A percentile compares a stretch with the other conserved stretches of the same genome.
Conservation (phyloP, 2,329 filamentous ascomycete genomes). For the Colletotrichum nymphaeae region DNA sequence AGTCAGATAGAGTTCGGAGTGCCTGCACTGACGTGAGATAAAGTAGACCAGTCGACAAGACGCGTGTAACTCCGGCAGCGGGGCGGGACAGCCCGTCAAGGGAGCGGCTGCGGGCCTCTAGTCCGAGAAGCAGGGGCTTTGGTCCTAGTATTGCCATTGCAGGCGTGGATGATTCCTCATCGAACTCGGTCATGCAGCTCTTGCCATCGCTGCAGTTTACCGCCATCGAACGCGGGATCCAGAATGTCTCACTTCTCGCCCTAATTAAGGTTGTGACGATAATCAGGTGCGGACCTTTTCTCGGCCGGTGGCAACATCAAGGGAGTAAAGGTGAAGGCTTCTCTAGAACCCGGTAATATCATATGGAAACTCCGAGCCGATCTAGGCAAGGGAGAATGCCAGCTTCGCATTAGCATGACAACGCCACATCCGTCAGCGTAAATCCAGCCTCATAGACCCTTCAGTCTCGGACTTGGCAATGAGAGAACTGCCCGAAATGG, state of each 20-base stretch:
- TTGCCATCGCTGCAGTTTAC: background rate
- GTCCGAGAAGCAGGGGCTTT: background rate
- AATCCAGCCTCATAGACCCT: background rate
- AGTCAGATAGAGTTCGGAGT: background rate
- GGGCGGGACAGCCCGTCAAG: conserved; percentile 9
- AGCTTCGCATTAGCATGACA: background rate
- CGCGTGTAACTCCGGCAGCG: background rate
- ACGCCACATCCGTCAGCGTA: conserved; percentile 1
- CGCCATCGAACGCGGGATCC: background rate
- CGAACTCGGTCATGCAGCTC: background rate
- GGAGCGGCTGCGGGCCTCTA: background rate
- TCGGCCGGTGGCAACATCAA: background rate
- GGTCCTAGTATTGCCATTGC: background rate
- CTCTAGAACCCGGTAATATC: background rate
- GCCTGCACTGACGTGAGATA: background rate
- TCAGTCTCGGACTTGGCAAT: background rate
- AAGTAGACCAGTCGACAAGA: background rate
- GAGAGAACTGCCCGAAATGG: background rate
- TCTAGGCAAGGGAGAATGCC: background rate
- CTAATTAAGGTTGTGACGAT: background rate
- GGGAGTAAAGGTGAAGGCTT: background rate
- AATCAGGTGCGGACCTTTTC: background rate
- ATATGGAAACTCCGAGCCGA: background rate
- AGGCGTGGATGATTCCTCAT: background rate
- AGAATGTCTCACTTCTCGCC: background rate